Evolutionary conservation across 345 rosid genomes (phyloP).

Genomic region (Salix dunnii): DNA sequence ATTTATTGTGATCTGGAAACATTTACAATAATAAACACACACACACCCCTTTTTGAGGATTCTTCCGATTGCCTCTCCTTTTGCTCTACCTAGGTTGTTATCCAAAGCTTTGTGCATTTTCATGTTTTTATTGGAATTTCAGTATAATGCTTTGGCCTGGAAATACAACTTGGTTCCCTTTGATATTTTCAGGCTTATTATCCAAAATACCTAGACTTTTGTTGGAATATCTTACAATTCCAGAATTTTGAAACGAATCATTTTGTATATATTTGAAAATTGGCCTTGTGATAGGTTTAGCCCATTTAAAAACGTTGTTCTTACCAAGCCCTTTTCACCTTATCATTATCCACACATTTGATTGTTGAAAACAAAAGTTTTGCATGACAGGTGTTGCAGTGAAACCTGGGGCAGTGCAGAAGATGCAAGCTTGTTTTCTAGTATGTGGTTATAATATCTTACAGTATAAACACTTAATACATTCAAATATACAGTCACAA

Average conservation of each 20-base stretch:
- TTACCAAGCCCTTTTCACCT: constrained; percentile 1
- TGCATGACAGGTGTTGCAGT: constrained; percentile 67
- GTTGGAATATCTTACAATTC: neutral
- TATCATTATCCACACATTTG: neutral
- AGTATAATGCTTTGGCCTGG: too few relatives aligned
- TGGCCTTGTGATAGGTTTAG: neutral
- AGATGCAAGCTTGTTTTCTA: constrained; percentile 53
- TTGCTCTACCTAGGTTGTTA: neutral
- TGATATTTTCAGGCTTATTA: too few relatives aligned
- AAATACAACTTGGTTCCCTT: neutral
- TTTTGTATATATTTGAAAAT: neutral
- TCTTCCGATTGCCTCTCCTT: neutral
- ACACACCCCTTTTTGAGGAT: neutral
- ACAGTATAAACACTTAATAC: neutral
- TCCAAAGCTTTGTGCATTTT: too few relatives aligned
- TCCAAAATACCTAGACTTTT: neutral
- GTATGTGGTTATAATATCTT: constrained; percentile 36
- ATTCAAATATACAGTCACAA: neutral
- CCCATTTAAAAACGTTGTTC: neutral
- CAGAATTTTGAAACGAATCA: neutral
- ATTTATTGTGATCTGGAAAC: neutral
- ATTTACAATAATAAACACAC: neutral
- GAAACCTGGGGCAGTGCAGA: constrained; percentile 73
- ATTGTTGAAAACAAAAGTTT: neutral
- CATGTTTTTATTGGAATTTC: too few relatives aligned